Percentiles rank a stretch among this genome's conserved stretches.
Evolutionary conservation across 345 rosid species (phyloP).

Genomic region (Raphanus raphanistrum): DNA sequence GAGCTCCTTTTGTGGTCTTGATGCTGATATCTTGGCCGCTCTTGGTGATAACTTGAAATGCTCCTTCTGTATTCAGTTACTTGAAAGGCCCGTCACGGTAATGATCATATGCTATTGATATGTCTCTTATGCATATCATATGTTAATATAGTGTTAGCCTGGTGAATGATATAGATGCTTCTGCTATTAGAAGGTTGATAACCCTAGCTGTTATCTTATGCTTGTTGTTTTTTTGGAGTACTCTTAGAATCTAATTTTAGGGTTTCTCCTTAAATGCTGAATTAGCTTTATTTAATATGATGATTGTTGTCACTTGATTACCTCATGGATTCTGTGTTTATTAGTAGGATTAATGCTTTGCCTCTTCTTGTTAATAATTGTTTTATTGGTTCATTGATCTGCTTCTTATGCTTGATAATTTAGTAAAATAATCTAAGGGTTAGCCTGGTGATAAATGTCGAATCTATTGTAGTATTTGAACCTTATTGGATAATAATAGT

Average conservation of each 20-base stretch:
- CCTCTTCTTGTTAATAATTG: not conserved
- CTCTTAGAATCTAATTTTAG: not conserved
- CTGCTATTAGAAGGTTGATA: too few relatives aligned
- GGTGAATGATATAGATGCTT: not conserved
- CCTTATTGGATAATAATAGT: not conserved
- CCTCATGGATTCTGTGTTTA: not conserved
- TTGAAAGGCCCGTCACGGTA: constrained; percentile 76
- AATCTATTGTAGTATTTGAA: not conserved
- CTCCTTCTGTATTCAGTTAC: constrained; percentile 60
- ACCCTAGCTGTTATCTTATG: too few relatives aligned
- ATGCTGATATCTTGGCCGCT: constrained; percentile 33
- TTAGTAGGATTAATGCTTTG: not conserved
- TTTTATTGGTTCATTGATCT: not conserved
- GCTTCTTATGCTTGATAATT: not conserved
- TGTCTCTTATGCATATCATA: not conserved
- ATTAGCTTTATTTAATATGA: not conserved
- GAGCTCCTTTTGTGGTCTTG: not conserved
- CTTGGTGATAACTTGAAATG: constrained; percentile 54
- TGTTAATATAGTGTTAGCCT: not conserved
- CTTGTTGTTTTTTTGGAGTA: not conserved
- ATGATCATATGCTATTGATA: constrained; percentile 7
- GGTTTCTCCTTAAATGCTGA: not conserved
- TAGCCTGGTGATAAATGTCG: not conserved
- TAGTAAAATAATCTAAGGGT: not conserved
- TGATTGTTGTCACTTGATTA: not conserved